These are phyloP conservation scores for Debaryomyces hansenii DNA, from an alignment of 805 yeast genomes.

Conservation along the genomic window DNA sequence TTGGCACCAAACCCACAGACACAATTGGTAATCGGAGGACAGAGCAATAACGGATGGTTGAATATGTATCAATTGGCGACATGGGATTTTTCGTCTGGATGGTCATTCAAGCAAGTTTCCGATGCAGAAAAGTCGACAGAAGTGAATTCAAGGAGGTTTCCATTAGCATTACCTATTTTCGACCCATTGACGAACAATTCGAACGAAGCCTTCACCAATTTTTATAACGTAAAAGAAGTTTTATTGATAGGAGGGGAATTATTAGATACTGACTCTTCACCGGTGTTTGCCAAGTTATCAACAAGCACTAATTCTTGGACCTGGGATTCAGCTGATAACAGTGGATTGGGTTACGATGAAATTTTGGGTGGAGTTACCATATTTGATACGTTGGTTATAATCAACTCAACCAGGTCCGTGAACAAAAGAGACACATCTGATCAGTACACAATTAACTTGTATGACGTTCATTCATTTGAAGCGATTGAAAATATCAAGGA, in stretches of 20 bases:
- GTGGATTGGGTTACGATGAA: slow-evolving; percentile 17
- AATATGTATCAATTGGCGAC: slow-evolving; percentile 71
- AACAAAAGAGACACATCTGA: slow-evolving; percentile 18
- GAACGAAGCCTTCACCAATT: slow-evolving; percentile 25
- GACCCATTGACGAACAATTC: slow-evolving; percentile 21
- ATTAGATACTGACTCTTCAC: slow-evolving; percentile 36
- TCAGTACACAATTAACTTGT: slow-evolving; percentile 39
- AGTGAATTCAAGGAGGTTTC: slow-evolving; percentile 53
- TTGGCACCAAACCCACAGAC: slow-evolving; percentile 47
- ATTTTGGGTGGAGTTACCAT: slow-evolving; percentile 53
- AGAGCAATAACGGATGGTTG: slow-evolving; percentile 63
- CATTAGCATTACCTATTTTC: slow-evolving; percentile 59
- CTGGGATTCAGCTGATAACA: slow-evolving; percentile 33
- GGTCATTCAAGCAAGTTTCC: slow-evolving; percentile 54
- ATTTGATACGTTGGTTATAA: slow-evolving; percentile 49
- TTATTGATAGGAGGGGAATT: slow-evolving; percentile 64
- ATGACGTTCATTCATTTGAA: slow-evolving; percentile 37
- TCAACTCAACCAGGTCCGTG: slow-evolving; percentile 23
- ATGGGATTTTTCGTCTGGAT: slow-evolving; percentile 64
- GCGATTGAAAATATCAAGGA: slow-evolving; percentile 24
- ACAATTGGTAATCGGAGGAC: slow-evolving; percentile 66
- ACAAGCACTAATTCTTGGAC: slow-evolving; percentile 30
- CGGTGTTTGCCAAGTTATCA: slow-evolving; percentile 42
- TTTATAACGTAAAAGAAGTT: slow-evolving; percentile 38
- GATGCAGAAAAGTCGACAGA: slow-evolving; percentile 19